phyloP scores from a whole-genome alignment of 441 rosid genomes.

The Croton laevigatus region DNA sequence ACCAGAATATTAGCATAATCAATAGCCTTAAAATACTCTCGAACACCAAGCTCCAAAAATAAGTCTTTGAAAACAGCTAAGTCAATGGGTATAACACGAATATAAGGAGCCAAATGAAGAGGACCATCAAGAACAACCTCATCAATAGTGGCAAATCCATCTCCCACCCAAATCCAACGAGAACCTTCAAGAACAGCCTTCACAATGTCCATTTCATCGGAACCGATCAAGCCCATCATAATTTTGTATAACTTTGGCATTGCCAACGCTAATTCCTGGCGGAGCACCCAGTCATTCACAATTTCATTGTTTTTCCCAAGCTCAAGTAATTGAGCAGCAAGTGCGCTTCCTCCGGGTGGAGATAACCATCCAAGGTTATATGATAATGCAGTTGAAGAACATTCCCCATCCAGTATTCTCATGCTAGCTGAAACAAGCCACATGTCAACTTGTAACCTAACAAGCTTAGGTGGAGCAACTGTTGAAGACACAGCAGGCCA shows the following conservation, averaged over 20 bases:
- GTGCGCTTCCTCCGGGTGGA: constrained; percentile 93
- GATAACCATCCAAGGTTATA: constrained; percentile 92
- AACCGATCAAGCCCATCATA: constrained; percentile 64
- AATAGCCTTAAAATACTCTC: constrained; percentile 75
- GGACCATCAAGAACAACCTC: constrained; percentile 99
- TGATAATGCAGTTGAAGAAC: constrained; percentile 93
- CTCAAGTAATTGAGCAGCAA: constrained; percentile 98
- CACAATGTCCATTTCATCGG: constrained; percentile 98
- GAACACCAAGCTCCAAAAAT: constrained; percentile 86
- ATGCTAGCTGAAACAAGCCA: constrained; percentile 99
- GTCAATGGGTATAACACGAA: constrained; percentile 91
- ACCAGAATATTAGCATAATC: constrained; percentile 85
- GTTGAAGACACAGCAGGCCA: constrained; percentile 88
- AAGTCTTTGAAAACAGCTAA: constrained; percentile 87
- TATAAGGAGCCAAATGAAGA: constrained; percentile 92
- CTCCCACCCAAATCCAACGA: constrained; percentile 99
- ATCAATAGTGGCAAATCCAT: constrained; percentile 89
- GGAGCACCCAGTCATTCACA: constrained; percentile 70
- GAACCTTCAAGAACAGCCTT: constrained; percentile 99
- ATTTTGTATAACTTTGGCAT: constrained; percentile 92
- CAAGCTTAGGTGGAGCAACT: constrained; percentile 98
- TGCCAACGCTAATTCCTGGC: constrained; percentile 88
- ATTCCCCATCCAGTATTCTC: constrained; percentile 95
- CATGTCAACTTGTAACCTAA: constrained; percentile 73
- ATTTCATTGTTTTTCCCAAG: constrained; percentile 96